phyloP scores from a whole-genome alignment of 768 basidiomycete genomes.

The Xerocomus potaroensis region DNA sequence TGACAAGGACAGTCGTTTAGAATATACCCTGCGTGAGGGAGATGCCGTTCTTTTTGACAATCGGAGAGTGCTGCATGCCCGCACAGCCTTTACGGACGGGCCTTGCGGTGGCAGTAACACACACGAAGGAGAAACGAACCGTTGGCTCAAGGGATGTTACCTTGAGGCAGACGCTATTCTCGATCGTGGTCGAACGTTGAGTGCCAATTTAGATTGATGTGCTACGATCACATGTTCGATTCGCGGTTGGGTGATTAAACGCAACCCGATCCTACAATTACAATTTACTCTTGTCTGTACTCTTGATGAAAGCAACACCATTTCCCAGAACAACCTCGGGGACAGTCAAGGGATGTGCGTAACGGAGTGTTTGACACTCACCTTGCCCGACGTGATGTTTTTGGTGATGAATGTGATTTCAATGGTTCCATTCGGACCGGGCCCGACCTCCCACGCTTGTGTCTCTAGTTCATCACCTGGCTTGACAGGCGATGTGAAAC shows the following conservation, averaged over 20 bases:
- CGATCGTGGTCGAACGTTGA: slow-evolving; percentile 51
- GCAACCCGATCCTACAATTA: slow-evolving; percentile 30
- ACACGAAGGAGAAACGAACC: slow-evolving; percentile 47
- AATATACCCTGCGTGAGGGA: slow-evolving; percentile 72
- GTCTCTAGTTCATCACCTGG: slow-evolving; percentile 82
- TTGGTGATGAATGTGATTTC: slow-evolving; percentile 64
- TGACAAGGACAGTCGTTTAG: slow-evolving; percentile 45
- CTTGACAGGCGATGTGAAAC: slow-evolving; percentile 81
- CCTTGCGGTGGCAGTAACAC: slow-evolving; percentile 26
- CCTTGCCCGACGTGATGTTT: slow-evolving; percentile 58
- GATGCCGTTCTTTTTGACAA: slow-evolving; percentile 93
- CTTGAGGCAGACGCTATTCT: slow-evolving; percentile 62
- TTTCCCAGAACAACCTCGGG: slow-evolving; percentile 49
- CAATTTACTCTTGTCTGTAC: slow-evolving; percentile 42
- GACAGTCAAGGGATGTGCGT: background rate
- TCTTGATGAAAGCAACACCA: slow-evolving; percentile 62
- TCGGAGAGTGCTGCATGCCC: slow-evolving; percentile 80
- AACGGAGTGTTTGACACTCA: slow-evolving; percentile 17
- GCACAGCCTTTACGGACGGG: slow-evolving; percentile 64
- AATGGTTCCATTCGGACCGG: slow-evolving; percentile 51
- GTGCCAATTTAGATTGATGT: slow-evolving; percentile 21
- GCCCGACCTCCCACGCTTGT: slow-evolving; percentile 71
- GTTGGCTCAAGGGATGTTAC: slow-evolving; percentile 93
- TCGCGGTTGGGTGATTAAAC: background rate
- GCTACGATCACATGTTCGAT: background rate